A percentile compares a stretch with the other conserved stretches of the same genome.
Conservation (phyloP, 345 rosid species). For the Camelina hispida region DNA sequence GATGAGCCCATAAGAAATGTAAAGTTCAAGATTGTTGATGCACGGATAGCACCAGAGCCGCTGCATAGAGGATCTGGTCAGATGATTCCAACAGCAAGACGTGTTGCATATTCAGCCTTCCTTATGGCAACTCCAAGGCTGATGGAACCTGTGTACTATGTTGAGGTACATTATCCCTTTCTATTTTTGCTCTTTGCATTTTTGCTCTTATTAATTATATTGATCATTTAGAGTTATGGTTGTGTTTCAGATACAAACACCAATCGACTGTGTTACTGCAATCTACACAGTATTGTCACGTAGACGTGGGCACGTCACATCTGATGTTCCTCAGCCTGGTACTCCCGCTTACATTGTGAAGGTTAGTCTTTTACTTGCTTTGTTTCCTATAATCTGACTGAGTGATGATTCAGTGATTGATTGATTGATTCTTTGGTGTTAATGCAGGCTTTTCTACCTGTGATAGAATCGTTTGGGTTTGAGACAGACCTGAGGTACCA, state of each 20-base stretch:
- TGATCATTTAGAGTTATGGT: slow-evolving; percentile 4
- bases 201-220: neutral
- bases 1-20: slow-evolving; percentile 98
- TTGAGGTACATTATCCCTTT: slow-evolving; percentile 63
- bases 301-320: slow-evolving; percentile 96
- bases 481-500: slow-evolving; percentile 91
- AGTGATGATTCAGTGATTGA: neutral
- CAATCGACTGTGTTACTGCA: slow-evolving; percentile 93
- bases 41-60: slow-evolving; percentile 90
- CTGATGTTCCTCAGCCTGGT: slow-evolving; percentile 98
- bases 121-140: slow-evolving; percentile 97
- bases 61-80: slow-evolving; percentile 96
- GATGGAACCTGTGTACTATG: slow-evolving; percentile 99
- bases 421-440: neutral
- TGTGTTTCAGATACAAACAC: slow-evolving; percentile 87
- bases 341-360: slow-evolving; percentile 95
- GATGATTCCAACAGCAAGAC: slow-evolving; percentile 96
- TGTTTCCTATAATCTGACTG: slow-evolving; percentile 24
- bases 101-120: slow-evolving; percentile 89
- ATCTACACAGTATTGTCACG: slow-evolving; percentile 92
- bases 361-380: slow-evolving; percentile 46
- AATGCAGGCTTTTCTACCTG: slow-evolving; percentile 84
- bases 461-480: slow-evolving; percentile 89
- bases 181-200: neutral
- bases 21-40: slow-evolving; percentile 95